A percentile compares a stretch with the other conserved stretches of the same genome.
These are phyloP conservation scores for Gnetum montanum DNA, from an alignment of 75 land plant species.

Conservation along the genomic window DNA sequence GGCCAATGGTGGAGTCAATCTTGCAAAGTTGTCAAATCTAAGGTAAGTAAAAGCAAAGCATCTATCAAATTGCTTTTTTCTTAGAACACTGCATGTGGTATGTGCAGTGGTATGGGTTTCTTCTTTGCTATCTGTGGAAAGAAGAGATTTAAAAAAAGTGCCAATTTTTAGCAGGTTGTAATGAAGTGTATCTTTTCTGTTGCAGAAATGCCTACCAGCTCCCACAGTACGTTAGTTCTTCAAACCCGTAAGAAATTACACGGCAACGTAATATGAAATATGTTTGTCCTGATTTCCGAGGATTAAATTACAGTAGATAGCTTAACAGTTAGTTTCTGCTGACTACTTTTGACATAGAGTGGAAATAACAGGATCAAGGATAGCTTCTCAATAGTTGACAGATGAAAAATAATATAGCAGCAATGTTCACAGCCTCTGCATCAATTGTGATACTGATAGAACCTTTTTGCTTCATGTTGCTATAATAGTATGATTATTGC, in stretches of 20 bases:
- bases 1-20: constrained; percentile 72
- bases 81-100: background rate
- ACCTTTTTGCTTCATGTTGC: no score
- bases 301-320: no score
- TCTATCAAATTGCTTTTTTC: background rate
- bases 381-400: background rate
- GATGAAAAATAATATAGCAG: background rate
- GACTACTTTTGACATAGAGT: background rate
- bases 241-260: no score
- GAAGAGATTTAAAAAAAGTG: no score
- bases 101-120: background rate
- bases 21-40: constrained; percentile 42
- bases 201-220: constrained; percentile 4
- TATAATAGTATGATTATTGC: no score
- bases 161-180: background rate
- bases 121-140: background rate
- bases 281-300: no score
- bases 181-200: background rate
- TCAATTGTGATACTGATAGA: no score
- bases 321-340: no score
- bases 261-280: no score
- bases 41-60: constrained; percentile 7
- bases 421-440: no score
- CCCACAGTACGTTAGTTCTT: constrained; percentile 1
- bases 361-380: background rate